Conservation (phyloP, 2,329 filamentous ascomycete species). For the Phialemoniopsis sp. region DNA sequence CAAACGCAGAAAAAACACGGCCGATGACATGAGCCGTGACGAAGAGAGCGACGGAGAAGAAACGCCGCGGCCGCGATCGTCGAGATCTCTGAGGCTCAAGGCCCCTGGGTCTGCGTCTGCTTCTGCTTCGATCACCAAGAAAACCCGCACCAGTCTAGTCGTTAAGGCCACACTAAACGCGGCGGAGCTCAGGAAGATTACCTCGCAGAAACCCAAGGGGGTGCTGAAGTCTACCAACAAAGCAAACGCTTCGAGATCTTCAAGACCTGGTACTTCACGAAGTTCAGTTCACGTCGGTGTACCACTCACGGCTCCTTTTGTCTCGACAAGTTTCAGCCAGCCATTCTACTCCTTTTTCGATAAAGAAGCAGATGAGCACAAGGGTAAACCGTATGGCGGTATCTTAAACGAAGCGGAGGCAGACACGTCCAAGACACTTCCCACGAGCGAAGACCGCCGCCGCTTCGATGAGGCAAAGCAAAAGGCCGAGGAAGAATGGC, state of each 20-base stretch:
- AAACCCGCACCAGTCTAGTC: slow-evolving; percentile 40
- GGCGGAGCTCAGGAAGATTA: slow-evolving; percentile 54
- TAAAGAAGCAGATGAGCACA: slow-evolving; percentile 81
- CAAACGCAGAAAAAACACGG: slow-evolving; percentile 48
- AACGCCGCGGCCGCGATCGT: slow-evolving; percentile 32
- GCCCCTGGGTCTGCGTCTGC: slow-evolving; percentile 25
- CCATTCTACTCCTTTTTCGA: slow-evolving; percentile 88
- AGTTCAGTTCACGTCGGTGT: slow-evolving; percentile 18
- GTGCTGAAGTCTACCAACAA: slow-evolving; percentile 42
- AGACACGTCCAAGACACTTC: slow-evolving; percentile 85
- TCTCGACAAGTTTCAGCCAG: slow-evolving; percentile 60
- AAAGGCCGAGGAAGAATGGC: slow-evolving; percentile 90
- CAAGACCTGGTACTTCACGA: slow-evolving; percentile 31
- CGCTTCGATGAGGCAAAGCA: slow-evolving; percentile 87
- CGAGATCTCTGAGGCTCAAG: slow-evolving; percentile 58
- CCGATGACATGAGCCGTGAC: slow-evolving; percentile 34
- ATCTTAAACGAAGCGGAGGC: slow-evolving; percentile 86
- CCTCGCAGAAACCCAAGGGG: slow-evolving; percentile 51
- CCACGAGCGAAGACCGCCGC: slow-evolving; percentile 73
- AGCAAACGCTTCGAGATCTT: slow-evolving; percentile 22
- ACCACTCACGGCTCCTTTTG: slow-evolving; percentile 50
- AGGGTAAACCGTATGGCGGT: slow-evolving; percentile 92
- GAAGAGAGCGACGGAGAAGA: slow-evolving; percentile 23
- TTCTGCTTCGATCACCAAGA: slow-evolving; percentile 35
- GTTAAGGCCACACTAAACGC: slow-evolving; percentile 56